These are phyloP conservation scores for Aeschynomene evenia DNA, from an alignment of 306 rosid species.

Conservation along the genomic window DNA sequence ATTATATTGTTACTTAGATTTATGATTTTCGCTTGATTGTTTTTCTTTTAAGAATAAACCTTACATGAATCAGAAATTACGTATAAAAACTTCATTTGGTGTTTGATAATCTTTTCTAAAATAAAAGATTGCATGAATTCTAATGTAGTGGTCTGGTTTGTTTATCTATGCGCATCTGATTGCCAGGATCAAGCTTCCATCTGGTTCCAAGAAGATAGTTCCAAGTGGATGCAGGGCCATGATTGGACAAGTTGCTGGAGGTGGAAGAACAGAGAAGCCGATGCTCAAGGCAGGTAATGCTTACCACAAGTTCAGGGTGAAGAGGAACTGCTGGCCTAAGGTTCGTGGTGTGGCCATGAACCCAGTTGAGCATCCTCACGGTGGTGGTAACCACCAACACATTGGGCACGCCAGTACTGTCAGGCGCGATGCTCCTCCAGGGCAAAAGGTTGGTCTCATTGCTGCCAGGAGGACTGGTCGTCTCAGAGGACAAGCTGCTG, in stretches of 20 bases:
- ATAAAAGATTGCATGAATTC: no score
- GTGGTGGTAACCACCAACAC: conserved; percentile 55
- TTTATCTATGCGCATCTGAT: neutral
- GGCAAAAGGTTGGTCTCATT: conserved; percentile 51
- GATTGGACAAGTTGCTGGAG: conserved; percentile 53
- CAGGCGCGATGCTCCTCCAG: conserved; percentile 52
- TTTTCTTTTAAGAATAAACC: no score
- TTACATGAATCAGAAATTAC: no score
- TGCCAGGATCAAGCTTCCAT: conserved; percentile 46
- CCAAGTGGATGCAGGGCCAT: conserved; percentile 49
- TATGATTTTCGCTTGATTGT: no score
- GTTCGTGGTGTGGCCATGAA: conserved; percentile 58
- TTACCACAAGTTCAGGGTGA: conserved; percentile 50
- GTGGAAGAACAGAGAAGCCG: conserved; percentile 52
- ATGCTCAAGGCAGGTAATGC: conserved; percentile 52
- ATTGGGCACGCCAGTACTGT: conserved; percentile 53
- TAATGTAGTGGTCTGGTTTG: no score
- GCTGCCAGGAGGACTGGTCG: conserved; percentile 54
- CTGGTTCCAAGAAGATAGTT: conserved; percentile 48
- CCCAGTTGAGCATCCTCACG: conserved; percentile 56
- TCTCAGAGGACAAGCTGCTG: conserved; percentile 51
- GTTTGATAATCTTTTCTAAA: no score
- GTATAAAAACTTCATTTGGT: no score
- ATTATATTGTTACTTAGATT: no score
- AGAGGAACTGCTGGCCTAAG: conserved; percentile 56